Conservation (phyloP, 768 basidiomycete genomes). For the Leccinellum luteum region DNA sequence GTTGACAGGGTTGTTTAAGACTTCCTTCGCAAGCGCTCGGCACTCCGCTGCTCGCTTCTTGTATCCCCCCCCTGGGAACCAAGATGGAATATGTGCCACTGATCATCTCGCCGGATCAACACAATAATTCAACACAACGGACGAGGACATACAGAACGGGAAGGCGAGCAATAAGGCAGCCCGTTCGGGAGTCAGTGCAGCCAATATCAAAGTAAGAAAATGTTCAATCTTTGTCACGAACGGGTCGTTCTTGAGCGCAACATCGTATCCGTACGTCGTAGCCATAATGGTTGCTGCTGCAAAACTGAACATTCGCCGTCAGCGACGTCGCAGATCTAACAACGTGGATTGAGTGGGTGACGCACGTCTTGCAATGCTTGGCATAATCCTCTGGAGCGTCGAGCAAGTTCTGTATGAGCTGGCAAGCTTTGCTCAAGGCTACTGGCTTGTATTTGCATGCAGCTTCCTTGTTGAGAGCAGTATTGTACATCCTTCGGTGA, state of each 20-base stretch:
- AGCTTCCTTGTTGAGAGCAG: slow-evolving; percentile 17
- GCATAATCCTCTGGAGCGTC: slow-evolving; percentile 12
- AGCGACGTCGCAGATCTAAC: not conserved
- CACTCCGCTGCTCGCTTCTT: slow-evolving; percentile 17
- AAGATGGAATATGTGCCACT: slow-evolving; percentile 31
- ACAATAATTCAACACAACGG: not conserved
- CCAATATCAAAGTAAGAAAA: slow-evolving; percentile 8
- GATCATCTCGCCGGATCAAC: not conserved
- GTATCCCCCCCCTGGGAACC: slow-evolving; percentile 34
- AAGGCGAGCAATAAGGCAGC: slow-evolving; percentile 20
- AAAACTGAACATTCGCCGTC: slow-evolving; percentile 12
- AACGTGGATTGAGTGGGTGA: slow-evolving; percentile 1
- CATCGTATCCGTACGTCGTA: slow-evolving; percentile 26
- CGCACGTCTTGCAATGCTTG: slow-evolving; percentile 21
- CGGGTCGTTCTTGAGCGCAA: slow-evolving; percentile 22
- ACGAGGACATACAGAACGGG: slow-evolving; percentile 24
- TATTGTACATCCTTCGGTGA: slow-evolving; percentile 29
- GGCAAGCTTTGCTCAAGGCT: slow-evolving; percentile 17
- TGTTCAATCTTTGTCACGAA: slow-evolving; percentile 22
- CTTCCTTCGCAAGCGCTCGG: slow-evolving; percentile 21
- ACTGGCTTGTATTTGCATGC: slow-evolving; percentile 11
- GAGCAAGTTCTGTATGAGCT: slow-evolving; percentile 24
- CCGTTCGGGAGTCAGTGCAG: slow-evolving; percentile 20
- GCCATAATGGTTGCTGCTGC: slow-evolving; percentile 25
- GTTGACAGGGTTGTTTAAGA: slow-evolving; percentile 17